Evolutionary conservation across 139 green algal species (phyloP), one percentile per base, ranked within the genome.

Genomic region (Pseudopediastrum boryanum): DNA sequence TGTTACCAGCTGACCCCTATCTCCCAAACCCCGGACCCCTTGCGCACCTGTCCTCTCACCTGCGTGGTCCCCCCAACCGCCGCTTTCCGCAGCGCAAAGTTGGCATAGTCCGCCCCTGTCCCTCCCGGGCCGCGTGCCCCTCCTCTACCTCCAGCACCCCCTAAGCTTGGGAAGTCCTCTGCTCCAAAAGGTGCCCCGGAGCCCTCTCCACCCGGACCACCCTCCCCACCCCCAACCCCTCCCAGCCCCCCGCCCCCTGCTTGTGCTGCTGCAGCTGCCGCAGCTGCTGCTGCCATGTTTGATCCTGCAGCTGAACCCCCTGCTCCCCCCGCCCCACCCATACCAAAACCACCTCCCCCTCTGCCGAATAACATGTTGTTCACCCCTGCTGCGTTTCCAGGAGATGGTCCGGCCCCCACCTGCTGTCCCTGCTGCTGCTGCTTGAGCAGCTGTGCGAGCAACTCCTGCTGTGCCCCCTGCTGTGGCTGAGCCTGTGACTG

Each of bases 331-430:
- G 71, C 71, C 51, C 21, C 38, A 48, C 25, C 75, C 70, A 39
- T 41, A 38, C 27, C 66, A 72, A 64, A 75, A 12, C 63, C 39
- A 36, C 48, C 61, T 19, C 29, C 58, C 68, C 73, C 86, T 89
- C 80, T 83, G 76, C 56, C 92, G 80, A 85, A 92, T 88, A 39
- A 80, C 65, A 35, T 90, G 66, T 58, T 90, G 64, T 77, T 91
- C 81, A 52, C 82, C 77, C 50, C 82, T 85, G 43, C 87, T n/a
- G n/a, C n/a, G n/a, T n/a, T n/a, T n/a, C n/a, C n/a, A n/a, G n/a
- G n/a, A n/a, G n/a, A n/a, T n/a, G 81, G 19, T 82, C 46, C 51
- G 73, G 29, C 10, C 44, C 33, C 52, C 62, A 56, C 4, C 70
- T 46, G 23, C 51, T 42, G 54, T 27, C 6, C 59, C 74, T 33